Conservation (phyloP, 495 filamentous ascomycete species). For the Daldinia bambusicola region DNA sequence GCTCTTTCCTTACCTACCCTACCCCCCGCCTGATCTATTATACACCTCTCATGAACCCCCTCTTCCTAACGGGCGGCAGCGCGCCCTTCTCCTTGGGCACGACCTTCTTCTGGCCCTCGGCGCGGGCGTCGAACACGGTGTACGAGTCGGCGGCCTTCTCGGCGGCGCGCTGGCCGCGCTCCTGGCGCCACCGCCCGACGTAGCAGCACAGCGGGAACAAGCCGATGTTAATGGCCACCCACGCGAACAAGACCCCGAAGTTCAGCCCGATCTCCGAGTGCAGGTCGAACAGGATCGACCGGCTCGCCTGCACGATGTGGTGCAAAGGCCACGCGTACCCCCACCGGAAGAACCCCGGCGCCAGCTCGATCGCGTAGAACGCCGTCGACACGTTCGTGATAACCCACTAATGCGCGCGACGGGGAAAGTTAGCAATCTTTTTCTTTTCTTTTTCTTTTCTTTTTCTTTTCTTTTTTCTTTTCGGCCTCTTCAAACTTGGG, state of each 20-base stretch:
- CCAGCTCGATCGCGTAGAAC: slow-evolving; percentile 71
- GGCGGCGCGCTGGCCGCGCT: slow-evolving; percentile 47
- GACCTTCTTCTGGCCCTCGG: slow-evolving; percentile 31
- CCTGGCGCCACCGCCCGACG: slow-evolving; percentile 68
- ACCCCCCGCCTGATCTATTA: background rate
- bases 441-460: background rate
- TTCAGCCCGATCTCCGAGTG: slow-evolving; percentile 71
- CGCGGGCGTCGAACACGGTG: slow-evolving; percentile 27
- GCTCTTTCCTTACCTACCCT: slow-evolving; percentile 6
- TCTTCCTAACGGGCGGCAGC: slow-evolving; percentile 35
- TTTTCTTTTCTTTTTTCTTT: background rate
- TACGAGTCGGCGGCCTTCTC: slow-evolving; percentile 37
- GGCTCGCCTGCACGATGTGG: slow-evolving; percentile 69
- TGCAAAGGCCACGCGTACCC: slow-evolving; percentile 81
- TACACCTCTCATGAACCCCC: slow-evolving; percentile 40
- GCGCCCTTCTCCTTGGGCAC: slow-evolving; percentile 41
- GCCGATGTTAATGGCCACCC: slow-evolving; percentile 64
- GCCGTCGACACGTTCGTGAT: slow-evolving; percentile 74
- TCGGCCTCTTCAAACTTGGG: background rate
- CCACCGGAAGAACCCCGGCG: slow-evolving; percentile 71
- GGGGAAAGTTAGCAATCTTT: slow-evolving; percentile 4
- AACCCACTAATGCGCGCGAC: slow-evolving; percentile 64
- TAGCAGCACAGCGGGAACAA: slow-evolving; percentile 71
- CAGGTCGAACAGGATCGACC: slow-evolving; percentile 71
- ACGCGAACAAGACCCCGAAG: slow-evolving; percentile 70